Evolutionary conservation across 306 rosid genomes (phyloP), one percentile per base, ranked within the genome.

Genomic region (Alnus glutinosa): DNA sequence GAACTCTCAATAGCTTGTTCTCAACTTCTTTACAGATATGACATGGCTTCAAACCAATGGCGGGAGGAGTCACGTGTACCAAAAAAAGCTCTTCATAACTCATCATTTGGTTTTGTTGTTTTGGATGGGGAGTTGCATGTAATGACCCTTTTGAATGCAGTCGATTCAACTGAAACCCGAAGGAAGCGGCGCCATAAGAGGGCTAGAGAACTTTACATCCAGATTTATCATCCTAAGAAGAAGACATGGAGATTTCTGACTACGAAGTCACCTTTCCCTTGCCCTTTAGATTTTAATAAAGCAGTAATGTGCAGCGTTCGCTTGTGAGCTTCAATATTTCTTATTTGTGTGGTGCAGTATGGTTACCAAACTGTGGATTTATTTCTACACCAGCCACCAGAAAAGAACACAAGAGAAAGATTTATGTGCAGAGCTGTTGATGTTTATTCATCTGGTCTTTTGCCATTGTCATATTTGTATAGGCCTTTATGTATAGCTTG

Each of bases 211-310:
- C 69, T 95, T 81, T 83, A 62, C 90, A 82, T 92, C 78, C 98
- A 90, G 83, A 91, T 95, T 77, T 95, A 95, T 81, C 79, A 90
- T 79, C 96, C 96, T 3, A 78, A 80, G 87, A 84, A 77, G 92
- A 95, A 86, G 90, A 59, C 84, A 0, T 92, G 98, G 98, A 91
- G 98, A 88, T 77, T 86, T 30, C 77, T 91, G 16, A 49, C 76
- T 42, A 82, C 94, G 7, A 88, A 88, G 75, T 89, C 91, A 2
- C 98, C 98, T 19, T 90, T 92, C 89, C 68, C 76, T 16, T 50
- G 71, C 77, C 77, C 73, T 49, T 37, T 87, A 73, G 92, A 95
- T 86, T 88, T 92, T 30, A 86, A 79, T 66, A 82, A 79, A 54
- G 86, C 92, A 47, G 94, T 89, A 37, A 71, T 93, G 83, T 87